These are phyloP conservation scores for Senecio squalidus DNA, from an alignment of 140 eudicot genomes.

Conservation along the genomic window DNA sequence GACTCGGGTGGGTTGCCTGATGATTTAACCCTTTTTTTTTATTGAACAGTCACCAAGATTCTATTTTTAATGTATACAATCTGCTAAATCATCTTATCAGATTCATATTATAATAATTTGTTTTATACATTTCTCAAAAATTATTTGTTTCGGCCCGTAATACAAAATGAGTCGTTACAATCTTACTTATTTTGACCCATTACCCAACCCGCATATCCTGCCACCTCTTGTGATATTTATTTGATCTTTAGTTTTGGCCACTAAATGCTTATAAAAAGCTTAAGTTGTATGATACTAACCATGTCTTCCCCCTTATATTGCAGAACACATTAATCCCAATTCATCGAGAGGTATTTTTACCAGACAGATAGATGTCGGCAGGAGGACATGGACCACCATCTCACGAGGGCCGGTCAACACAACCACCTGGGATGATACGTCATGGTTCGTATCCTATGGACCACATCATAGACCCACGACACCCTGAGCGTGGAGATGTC, in stretches of 20 bases:
- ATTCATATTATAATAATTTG: no score
- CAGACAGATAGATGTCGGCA: conserved; percentile 41
- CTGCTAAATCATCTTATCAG: no score
- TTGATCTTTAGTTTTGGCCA: not conserved
- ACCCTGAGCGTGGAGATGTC: conserved; percentile 36
- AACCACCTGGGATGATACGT: conserved; percentile 51
- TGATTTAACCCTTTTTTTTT: no score
- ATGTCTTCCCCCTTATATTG: conserved; percentile 2
- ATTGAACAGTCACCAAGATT: no score
- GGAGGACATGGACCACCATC: conserved; percentile 53
- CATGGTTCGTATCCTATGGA: conserved; percentile 48
- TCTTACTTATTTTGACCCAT: no score
- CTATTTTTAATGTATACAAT: no score
- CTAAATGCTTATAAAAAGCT: not conserved
- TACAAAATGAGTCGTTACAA: no score
- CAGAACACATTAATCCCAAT: not conserved
- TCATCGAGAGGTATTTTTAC: not conserved
- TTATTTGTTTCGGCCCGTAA: no score
- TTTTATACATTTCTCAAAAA: no score
- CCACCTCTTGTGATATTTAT: no score
- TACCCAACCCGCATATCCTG: no score
- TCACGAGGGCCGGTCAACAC: conserved; percentile 39
- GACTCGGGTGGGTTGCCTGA: no score
- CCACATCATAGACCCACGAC: conserved; percentile 37
- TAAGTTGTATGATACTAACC: not conserved